Evolutionary conservation across 768 basidiomycete genomes (phyloP), one percentile per base, ranked within the genome.

Genomic region (Mycena capillaripes): DNA sequence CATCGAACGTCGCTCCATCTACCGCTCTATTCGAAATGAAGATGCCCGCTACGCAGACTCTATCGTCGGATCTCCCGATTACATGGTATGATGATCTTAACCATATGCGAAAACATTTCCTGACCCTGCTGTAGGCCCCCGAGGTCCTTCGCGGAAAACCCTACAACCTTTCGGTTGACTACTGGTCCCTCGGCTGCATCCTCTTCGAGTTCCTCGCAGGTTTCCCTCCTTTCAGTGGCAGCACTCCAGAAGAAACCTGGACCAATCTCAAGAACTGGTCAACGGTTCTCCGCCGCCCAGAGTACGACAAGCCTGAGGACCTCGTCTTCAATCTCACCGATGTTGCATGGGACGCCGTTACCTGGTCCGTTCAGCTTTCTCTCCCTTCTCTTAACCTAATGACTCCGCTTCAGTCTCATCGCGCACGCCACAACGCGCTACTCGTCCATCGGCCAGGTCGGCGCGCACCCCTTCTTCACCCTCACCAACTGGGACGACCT

Each of bases 221-320:
- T 30, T 99, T 98, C 84, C 98, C 98, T 16, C 98, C 98, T 2
- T 99, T 99, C 85, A 98, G 95, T 56, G 98, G 98, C 21, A 90
- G 93, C 46, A 96, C 94, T 0, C 94, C 97, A 0, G 97, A 99
- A 75, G 98, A 99, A 82, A 99, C 98, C 0, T 99, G 98, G 98
- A 96, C 96, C 19, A 99, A 99, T 82, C 84, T 99, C 72, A 98
- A 98, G 83, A 98, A 98, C 80, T 99, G 98, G 98, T 91, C 92
- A 21, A 94, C 94, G 73, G 96, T 96, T 1, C 87, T 99, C 6
- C 87, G 93, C n/a, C 82, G 98, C 68, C 98, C 98, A 2, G 93
- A 97, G 76, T 99, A 99, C 76, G 97, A 98, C 80, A 93, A 93
- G 75, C 94, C 95, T 2, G 97, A 99, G 80, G 98, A 99, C 81